Evolutionary conservation across 176 grass and related monocot genomes (phyloP).

Genomic region (Eleusine indica): DNA sequence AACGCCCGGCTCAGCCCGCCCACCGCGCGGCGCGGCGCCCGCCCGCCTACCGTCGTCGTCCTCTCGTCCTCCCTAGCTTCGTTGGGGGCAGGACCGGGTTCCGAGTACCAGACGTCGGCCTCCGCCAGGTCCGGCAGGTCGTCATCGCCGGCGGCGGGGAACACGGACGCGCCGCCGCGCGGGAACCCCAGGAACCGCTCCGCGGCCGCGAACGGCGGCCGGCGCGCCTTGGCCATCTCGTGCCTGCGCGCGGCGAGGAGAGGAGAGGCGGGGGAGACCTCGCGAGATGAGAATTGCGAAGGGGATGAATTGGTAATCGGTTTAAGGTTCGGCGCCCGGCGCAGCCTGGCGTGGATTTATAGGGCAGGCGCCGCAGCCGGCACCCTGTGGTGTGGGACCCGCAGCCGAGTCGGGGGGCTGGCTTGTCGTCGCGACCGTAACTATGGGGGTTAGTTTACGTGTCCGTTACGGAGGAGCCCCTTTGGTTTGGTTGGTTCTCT

Average conservation of each 20-base stretch:
- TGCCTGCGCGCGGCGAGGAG: not conserved
- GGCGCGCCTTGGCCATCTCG: constrained; percentile 66
- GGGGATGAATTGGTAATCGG: not conserved
- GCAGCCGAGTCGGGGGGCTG: not conserved
- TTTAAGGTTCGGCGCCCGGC: constrained; percentile 30
- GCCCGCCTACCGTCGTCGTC: not conserved
- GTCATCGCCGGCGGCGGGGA: constrained; percentile 22
- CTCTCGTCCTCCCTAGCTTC: not conserved
- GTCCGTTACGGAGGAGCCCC: not conserved
- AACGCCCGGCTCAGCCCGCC: constrained; percentile 54
- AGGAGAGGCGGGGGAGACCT: not conserved
- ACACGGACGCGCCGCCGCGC: constrained; percentile 35
- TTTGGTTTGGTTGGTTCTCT: not conserved
- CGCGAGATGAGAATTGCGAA: constrained; percentile 5
- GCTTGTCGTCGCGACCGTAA: not conserved
- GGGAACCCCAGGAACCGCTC: constrained; percentile 71
- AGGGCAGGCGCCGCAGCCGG: constrained; percentile 7
- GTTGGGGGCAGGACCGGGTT: not conserved
- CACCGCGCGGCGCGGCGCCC: not conserved
- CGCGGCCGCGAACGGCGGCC: constrained; percentile 36
- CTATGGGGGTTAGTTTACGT: not conserved
- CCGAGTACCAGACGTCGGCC: constrained; percentile 69
- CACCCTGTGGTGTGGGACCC: not conserved
- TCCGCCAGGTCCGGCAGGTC: constrained; percentile 52
- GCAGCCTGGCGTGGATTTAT: constrained; percentile 45